A percentile compares a stretch with the other conserved stretches of the same genome.
Evolutionary conservation across 1,284 basidiomycete genomes (phyloP).

Genomic region (Grifola frondosa): DNA sequence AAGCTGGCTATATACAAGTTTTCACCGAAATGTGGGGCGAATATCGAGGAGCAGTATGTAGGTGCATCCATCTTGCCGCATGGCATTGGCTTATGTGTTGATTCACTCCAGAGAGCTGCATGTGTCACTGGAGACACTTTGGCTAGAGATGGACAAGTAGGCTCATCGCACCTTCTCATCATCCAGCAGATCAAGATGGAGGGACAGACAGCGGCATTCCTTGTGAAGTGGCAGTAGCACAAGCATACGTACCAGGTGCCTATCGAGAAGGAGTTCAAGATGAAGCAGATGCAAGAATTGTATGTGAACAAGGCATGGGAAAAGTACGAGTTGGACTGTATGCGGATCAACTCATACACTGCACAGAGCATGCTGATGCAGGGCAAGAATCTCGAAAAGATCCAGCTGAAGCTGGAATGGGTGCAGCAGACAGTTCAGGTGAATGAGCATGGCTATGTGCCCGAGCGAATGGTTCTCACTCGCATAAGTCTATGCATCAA

Average conservation of each 20-base stretch:
- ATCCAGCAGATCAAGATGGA: conserved; percentile 81
- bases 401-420: conserved; percentile 82
- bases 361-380: conserved; percentile 91
- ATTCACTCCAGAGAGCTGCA: conserved; percentile 65
- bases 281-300: conserved; percentile 78
- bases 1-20: too few species aligned
- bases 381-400: conserved; percentile 90
- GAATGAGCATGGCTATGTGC: conserved; percentile 93
- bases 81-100: neutral
- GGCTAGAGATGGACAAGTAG: conserved; percentile 82
- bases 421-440: conserved; percentile 84
- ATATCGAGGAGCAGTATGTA: conserved; percentile 94
- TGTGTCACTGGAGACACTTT: conserved; percentile 72
- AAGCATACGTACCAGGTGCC: conserved; percentile 69
- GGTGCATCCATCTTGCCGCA: conserved; percentile 43
- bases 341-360: conserved; percentile 92
- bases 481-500: too few species aligned
- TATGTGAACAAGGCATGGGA: conserved; percentile 87
- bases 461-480: too few species aligned
- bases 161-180: conserved; percentile 65
- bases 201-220: conserved; percentile 62
- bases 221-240: conserved; percentile 67
- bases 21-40: conserved; percentile 53
- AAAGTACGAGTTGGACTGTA: conserved; percentile 91
- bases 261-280: conserved; percentile 86